Evolutionary conservation across 108 stramenopile species (phyloP).

Genomic region (Skeletonema tropicum): DNA sequence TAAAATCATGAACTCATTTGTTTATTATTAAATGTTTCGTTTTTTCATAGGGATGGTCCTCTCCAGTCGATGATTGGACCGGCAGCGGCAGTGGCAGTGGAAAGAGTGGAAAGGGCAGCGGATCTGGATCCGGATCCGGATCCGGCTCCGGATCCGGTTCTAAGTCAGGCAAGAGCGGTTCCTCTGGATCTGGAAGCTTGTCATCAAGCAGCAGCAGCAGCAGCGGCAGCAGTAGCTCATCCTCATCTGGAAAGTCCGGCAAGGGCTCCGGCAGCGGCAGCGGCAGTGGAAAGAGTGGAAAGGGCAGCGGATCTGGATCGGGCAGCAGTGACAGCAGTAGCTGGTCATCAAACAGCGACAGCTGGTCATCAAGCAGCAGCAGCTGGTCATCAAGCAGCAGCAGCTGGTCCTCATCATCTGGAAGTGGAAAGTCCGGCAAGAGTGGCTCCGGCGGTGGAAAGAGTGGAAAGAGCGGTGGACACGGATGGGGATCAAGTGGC

Average conservation of each 20-base stretch:
- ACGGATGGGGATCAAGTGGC: background rate
- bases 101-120: background rate
- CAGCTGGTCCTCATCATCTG: no score
- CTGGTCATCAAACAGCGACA: no score
- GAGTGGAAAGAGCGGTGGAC: background rate
- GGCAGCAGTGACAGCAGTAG: no score
- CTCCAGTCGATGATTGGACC: background rate
- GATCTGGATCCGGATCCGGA: background rate
- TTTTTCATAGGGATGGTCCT: background rate
- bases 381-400: no score
- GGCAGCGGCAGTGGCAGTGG: background rate
- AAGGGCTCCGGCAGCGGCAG: background rate
- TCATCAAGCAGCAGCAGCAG: no score
- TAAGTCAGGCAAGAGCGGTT: background rate
- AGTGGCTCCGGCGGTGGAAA: background rate
- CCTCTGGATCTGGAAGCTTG: background rate
- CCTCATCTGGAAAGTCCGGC: background rate
- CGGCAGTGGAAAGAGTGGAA: background rate
- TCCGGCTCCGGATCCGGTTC: no score
- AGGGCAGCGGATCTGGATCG: background rate
- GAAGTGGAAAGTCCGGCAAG: slow-evolving; percentile 2
- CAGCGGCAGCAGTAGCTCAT: background rate
- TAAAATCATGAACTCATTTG: no score
- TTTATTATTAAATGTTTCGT: no score
- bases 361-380: no score